phyloP scores from a whole-genome alignment of 306 rosid species.

The Aeschynomene evenia region DNA sequence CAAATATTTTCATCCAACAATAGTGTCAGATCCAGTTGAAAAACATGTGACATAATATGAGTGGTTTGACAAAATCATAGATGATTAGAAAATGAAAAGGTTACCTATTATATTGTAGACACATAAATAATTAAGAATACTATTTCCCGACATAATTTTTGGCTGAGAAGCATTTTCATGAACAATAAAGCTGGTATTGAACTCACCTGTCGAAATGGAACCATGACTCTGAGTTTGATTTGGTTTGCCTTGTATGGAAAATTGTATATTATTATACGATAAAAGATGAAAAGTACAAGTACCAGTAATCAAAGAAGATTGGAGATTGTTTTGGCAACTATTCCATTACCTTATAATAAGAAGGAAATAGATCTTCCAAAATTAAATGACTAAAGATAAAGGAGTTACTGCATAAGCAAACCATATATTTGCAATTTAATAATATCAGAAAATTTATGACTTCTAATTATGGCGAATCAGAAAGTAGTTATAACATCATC shows the following conservation, averaged over 20 bases:
- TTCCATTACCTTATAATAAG: conserved; percentile 7
- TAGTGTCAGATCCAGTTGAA: too few relatives aligned
- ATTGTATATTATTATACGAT: conserved; percentile 11
- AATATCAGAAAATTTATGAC: background rate
- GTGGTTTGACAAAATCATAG: too few relatives aligned
- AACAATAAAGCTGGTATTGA: background rate
- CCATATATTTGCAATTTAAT: conserved; percentile 26
- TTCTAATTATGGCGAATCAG: conserved; percentile 19
- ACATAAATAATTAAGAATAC: too few relatives aligned
- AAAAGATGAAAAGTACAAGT: conserved; percentile 27
- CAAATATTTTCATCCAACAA: too few relatives aligned
- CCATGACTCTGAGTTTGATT: conserved; percentile 30
- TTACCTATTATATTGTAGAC: too few relatives aligned
- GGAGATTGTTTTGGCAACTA: conserved; percentile 15
- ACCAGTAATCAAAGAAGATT: background rate
- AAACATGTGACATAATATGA: too few relatives aligned
- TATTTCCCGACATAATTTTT: too few relatives aligned
- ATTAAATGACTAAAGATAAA: conserved; percentile 12
- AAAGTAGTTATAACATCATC: conserved; percentile 8
- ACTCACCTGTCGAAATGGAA: conserved; percentile 38
- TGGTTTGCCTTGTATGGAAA: conserved; percentile 13
- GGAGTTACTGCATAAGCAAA: conserved; percentile 15
- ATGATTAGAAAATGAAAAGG: too few relatives aligned
- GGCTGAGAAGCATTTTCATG: background rate
- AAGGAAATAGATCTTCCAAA: background rate